Percentiles rank a stretch among this genome's conserved stretches.
phyloP scores from a whole-genome alignment of 345 rosid species.

The Populus deltoides region DNA sequence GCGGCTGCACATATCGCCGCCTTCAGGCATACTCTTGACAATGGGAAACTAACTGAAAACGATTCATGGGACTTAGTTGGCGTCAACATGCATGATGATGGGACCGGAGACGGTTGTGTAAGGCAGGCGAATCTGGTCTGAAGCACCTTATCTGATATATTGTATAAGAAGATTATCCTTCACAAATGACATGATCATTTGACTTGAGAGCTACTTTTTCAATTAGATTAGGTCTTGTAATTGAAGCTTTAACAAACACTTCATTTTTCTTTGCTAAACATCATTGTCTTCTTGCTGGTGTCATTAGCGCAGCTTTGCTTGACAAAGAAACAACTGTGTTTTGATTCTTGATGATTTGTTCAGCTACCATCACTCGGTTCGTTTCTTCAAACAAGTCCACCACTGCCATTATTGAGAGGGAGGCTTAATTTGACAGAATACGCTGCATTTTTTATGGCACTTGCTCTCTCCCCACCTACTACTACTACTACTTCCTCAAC shows the following conservation, averaged over 20 bases:
- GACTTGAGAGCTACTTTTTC: neutral
- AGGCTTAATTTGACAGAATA: constrained; percentile 4
- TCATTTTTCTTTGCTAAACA: neutral
- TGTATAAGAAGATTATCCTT: neutral
- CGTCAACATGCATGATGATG: neutral
- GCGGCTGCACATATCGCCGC: no score
- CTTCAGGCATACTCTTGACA: no score
- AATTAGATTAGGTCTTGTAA: constrained; percentile 15
- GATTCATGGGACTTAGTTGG: neutral
- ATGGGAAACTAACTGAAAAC: neutral
- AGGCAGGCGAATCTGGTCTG: neutral
- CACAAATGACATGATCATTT: constrained; percentile 8
- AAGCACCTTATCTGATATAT: neutral
- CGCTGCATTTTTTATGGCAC: constrained; percentile 4
- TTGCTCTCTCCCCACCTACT: neutral
- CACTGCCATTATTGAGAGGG: neutral
- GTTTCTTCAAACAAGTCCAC: neutral
- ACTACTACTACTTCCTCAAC: constrained; percentile 7
- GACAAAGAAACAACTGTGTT: constrained; percentile 19
- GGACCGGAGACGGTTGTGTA: neutral
- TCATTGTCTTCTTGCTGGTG: neutral
- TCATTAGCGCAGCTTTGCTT: constrained; percentile 25
- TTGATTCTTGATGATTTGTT: constrained; percentile 14
- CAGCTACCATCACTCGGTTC: constrained; percentile 24
- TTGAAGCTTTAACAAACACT: constrained; percentile 34